Percentiles rank a stretch among this genome's conserved stretches.
These are phyloP conservation scores for Miscanthus lutarioriparius DNA, from an alignment of 176 grass and related monocot species.

Conservation along the genomic window DNA sequence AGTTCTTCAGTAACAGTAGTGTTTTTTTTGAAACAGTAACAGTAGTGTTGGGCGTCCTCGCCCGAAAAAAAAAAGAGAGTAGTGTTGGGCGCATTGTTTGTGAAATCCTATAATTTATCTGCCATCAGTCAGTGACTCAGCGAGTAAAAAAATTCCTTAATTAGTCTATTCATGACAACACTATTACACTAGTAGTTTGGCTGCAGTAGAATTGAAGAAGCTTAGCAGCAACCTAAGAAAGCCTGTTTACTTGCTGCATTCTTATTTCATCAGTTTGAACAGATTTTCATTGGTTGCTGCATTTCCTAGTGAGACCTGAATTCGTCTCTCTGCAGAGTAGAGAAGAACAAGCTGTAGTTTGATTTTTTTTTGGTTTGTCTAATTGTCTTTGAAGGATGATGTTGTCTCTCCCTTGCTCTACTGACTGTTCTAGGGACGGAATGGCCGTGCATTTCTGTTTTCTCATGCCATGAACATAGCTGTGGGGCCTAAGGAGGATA, in stretches of 20 bases:
- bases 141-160: not conserved
- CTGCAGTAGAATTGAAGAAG: not conserved
- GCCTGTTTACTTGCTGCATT: not conserved
- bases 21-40: not conserved
- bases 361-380: not conserved
- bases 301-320: not conserved
- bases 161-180: not conserved
- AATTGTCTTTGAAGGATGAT: conserved; percentile 29
- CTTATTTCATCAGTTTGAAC: not conserved
- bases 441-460: conserved; percentile 65
- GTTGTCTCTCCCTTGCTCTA: conserved; percentile 16
- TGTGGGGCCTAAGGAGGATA: conserved; percentile 62
- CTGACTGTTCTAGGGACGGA: conserved; percentile 49
- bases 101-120: not conserved
- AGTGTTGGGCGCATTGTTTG: not conserved
- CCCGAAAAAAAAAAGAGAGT: not conserved
- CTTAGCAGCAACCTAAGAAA: not conserved
- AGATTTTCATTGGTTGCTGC: not conserved
- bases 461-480: conserved; percentile 84
- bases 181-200: not conserved
- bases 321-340: too few relatives aligned
- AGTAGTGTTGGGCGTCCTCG: not conserved
- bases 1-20: not conserved
- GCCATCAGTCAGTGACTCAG: not conserved
- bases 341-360: not conserved